Percentiles rank a stretch among this genome's conserved stretches.
These are phyloP conservation scores for Neurospora tetraspora DNA, from an alignment of 495 filamentous ascomycete species.

Conservation along the genomic window DNA sequence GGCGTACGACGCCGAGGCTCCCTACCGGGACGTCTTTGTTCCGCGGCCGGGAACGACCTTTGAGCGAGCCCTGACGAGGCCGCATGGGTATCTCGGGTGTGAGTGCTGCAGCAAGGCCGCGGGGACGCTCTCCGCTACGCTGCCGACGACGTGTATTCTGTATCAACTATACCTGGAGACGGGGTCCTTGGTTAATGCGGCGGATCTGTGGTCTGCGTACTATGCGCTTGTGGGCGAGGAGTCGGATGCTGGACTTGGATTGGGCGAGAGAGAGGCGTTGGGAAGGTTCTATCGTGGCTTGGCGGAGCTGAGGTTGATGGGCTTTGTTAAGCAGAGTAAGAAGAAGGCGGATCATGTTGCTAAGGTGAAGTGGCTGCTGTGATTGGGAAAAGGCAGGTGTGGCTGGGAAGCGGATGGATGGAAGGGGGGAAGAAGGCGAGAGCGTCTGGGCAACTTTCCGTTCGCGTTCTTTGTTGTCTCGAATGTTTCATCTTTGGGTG, in stretches of 20 bases:
- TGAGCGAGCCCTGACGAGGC: constrained; percentile 68
- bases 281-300: constrained; percentile 71
- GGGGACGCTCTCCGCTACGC: constrained; percentile 45
- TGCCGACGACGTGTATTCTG: constrained; percentile 71
- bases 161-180: constrained; percentile 91
- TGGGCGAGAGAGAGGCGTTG: constrained; percentile 45
- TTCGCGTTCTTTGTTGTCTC: neutral
- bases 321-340: constrained; percentile 78
- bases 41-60: constrained; percentile 69
- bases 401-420: neutral
- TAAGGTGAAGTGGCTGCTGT: constrained; percentile 49
- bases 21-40: constrained; percentile 71
- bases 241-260: constrained; percentile 14
- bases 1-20: constrained; percentile 70
- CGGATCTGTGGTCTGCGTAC: constrained; percentile 86
- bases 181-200: constrained; percentile 75
- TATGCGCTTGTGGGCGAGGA: constrained; percentile 62
- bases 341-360: constrained; percentile 88
- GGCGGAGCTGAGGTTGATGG: constrained; percentile 75
- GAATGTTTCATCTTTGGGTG: neutral
- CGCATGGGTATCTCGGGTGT: constrained; percentile 80
- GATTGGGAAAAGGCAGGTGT: neutral
- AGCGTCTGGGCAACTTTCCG: neutral
- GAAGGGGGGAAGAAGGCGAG: neutral
- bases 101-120: constrained; percentile 45